Evolutionary conservation across 73 alveolate genomes (phyloP).

Genomic region (Paramecium biaurelia): DNA sequence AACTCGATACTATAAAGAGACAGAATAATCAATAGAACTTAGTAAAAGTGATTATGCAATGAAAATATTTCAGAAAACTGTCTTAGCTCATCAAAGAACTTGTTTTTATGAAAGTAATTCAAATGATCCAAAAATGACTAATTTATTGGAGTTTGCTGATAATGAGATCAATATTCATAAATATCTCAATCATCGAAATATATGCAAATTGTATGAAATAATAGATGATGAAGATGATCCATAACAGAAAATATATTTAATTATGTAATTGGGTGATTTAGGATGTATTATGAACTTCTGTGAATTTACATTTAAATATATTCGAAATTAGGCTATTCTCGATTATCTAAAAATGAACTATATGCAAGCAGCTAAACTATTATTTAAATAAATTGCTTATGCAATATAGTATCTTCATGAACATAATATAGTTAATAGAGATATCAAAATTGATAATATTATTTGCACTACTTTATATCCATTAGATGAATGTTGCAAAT

Average conservation of each 20-base stretch:
- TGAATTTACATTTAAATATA: background rate
- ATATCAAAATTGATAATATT: slow-evolving; percentile 22
- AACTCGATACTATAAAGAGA: background rate
- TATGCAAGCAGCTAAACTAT: background rate
- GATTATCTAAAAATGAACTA: background rate
- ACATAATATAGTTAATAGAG: slow-evolving; percentile 7
- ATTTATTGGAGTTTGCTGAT: background rate
- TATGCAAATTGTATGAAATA: background rate
- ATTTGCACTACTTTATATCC: background rate
- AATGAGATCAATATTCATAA: slow-evolving; percentile 12
- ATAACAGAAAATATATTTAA: background rate
- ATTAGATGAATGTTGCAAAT: background rate
- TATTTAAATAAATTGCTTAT: background rate
- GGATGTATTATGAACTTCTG: background rate
- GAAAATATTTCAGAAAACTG: background rate
- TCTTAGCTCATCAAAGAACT: background rate
- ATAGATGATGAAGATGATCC: slow-evolving; percentile 12
- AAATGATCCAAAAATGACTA: slow-evolving; percentile 15
- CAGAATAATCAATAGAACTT: background rate
- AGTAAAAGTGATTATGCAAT: background rate
- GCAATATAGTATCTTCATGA: background rate
- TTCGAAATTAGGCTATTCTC: background rate
- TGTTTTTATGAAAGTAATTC: slow-evolving; percentile 8
- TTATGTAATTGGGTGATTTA: slow-evolving; percentile 29
- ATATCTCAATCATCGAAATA: slow-evolving; percentile 13